Base-by-base conservation (phyloP, 805 yeast genomes). In the Lachancea thermotolerans region DNA sequence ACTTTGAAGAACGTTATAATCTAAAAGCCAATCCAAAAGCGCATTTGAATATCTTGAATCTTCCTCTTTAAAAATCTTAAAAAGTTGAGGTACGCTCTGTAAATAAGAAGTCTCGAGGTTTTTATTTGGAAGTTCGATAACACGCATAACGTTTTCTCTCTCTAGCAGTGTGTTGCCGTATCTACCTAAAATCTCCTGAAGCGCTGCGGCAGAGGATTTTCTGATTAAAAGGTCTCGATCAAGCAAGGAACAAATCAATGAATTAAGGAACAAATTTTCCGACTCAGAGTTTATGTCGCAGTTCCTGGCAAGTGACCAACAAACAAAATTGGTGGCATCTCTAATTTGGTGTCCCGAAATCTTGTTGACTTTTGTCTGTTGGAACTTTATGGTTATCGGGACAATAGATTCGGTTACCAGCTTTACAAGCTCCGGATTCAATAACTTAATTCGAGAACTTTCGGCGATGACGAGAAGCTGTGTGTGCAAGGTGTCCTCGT, bases 131-230 rank as follows among this genome's bases (percentile, higher is more conserved):
- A 70, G 48, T 48, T 87, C 87, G 32, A 88, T 74, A 1, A 86
- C 57, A 12, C 60, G 58, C 33, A 83, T 67, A 45, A 45, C 51
- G 47, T 47, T 58, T 6, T 11, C 37, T 29, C 37, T 54, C 50
- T 55, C 79, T 65, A 25, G 71, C 46, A 28, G 46, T 25, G 31
- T 35, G 9, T 41, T 29, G 10, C 64, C 65, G 57, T 79, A 81
- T 32, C 97, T 67, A 0, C 98, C 98, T 2, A 87, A 59, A 12
- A 84, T 70, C 56, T 90, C 98, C 58, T 90, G 97, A 6, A 90
- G 55, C 0, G 93, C 91, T 0, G 97, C 96, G 4, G 87, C 71
- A 1, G 90, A 82, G 14, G 96, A 90, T 46, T 95, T 70, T 45
- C 96, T 70, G 5, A 89, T 76, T 47, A 81, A 72, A 15, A 87